Conservation (phyloP, 176 grass and related monocot genomes). For the Raddia distichophylla region DNA sequence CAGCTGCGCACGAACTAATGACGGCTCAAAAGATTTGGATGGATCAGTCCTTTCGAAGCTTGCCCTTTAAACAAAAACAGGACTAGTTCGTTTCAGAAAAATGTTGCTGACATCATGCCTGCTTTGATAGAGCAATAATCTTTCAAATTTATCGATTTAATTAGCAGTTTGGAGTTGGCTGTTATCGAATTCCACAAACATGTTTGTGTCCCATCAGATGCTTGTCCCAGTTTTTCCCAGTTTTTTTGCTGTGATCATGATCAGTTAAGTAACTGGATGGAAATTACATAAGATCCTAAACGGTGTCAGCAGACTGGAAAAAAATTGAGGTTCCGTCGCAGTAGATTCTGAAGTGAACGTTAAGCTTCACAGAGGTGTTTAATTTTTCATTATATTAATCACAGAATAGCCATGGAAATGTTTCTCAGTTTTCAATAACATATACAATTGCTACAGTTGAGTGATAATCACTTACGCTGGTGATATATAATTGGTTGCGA, state of each 20-base stretch:
- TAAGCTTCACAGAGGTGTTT: background rate
- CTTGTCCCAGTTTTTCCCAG: background rate
- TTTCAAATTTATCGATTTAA: background rate
- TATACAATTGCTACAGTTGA: background rate
- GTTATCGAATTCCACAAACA: background rate
- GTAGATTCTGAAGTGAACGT: background rate
- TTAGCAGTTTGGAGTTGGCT: background rate
- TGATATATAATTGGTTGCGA: conserved; percentile 90
- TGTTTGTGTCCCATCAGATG: background rate
- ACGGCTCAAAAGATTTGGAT: background rate
- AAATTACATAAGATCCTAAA: background rate
- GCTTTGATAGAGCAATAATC: background rate
- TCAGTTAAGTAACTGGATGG: background rate
- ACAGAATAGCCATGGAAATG: background rate
- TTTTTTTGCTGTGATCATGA: background rate
- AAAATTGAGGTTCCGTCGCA: background rate
- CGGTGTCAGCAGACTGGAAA: background rate
- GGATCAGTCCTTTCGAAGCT: background rate
- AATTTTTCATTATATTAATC: background rate
- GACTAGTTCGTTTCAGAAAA: background rate
- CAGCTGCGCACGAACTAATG: background rate
- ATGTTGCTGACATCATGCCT: background rate
- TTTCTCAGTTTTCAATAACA: background rate
- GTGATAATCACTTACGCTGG: conserved; percentile 60
- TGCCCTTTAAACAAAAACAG: background rate